Percentiles rank a stretch among this genome's conserved stretches.
Conservation (phyloP, 192 early-diverging fungal species). For the Pilobolus umbonatus region DNA sequence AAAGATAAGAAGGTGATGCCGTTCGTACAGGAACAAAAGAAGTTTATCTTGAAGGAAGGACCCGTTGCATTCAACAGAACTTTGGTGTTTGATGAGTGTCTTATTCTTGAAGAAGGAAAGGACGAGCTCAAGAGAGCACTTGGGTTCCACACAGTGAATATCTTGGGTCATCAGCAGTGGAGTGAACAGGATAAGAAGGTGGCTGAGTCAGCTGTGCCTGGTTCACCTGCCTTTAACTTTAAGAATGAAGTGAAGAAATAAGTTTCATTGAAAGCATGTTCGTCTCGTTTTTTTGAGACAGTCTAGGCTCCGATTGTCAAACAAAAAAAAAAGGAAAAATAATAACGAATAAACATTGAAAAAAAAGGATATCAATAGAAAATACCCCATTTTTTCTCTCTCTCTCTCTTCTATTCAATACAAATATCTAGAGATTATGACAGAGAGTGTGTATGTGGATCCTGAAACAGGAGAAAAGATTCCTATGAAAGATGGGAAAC, state of each 20-base stretch:
- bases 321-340: too few species aligned
- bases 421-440: too few species aligned
- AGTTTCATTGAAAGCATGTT: too few species aligned
- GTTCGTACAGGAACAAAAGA: conserved; percentile 79
- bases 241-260: conserved; percentile 40
- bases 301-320: too few species aligned
- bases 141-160: conserved; percentile 48
- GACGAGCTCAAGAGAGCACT: conserved; percentile 56
- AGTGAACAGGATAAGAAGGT: conserved; percentile 45
- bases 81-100: conserved; percentile 77
- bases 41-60: conserved; percentile 65
- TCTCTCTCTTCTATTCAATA: too few species aligned
- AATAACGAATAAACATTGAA: too few species aligned
- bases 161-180: conserved; percentile 47
- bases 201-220: conserved; percentile 52
- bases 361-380: too few species aligned
- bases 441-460: conserved; percentile 20
- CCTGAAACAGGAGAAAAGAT: conserved; percentile 36
- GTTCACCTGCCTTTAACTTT: conserved; percentile 49
- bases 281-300: too few species aligned
- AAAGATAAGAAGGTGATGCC: conserved; percentile 98
- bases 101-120: conserved; percentile 49
- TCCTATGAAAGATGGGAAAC: conserved; percentile 54
- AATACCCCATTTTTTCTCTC: too few species aligned
- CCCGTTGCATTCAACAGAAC: conserved; percentile 73